These are phyloP conservation scores for Begonia masoniana DNA, from an alignment of 306 rosid genomes.

Conservation along the genomic window DNA sequence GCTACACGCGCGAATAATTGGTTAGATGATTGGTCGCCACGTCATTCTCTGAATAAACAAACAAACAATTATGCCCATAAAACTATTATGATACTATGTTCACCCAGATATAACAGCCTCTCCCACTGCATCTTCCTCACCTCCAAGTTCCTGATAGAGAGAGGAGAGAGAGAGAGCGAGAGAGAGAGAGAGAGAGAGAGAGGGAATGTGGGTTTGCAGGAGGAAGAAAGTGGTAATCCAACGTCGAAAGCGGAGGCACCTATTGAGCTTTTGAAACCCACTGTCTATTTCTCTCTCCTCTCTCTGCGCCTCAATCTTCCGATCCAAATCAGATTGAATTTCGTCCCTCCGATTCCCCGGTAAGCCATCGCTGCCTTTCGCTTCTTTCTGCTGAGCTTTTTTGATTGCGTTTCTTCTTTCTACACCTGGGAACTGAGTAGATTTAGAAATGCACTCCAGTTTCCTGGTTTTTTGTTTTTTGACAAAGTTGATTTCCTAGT, in stretches of 20 bases:
- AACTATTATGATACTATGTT: neutral
- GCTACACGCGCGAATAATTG: too few relatives aligned
- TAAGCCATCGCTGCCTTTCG: neutral
- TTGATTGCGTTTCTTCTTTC: neutral
- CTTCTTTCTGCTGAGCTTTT: neutral
- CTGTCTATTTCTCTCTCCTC: neutral
- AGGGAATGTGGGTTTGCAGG: neutral
- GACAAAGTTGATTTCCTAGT: neutral
- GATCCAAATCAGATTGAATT: neutral
- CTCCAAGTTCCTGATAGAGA: neutral
- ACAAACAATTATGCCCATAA: neutral
- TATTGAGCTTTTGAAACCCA: neutral
- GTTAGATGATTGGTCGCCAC: constrained; percentile 3
- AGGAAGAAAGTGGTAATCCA: neutral
- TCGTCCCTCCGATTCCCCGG: neutral
- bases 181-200: too few relatives aligned
- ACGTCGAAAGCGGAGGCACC: neutral
- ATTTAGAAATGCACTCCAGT: neutral
- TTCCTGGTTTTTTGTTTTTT: neutral
- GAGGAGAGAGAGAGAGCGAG: too few relatives aligned
- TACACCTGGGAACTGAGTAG: neutral
- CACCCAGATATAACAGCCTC: neutral
- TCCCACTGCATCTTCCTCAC: neutral
- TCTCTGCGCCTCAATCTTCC: neutral
- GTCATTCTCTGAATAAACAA: constrained; percentile 8